Percentiles rank a stretch among this genome's conserved stretches.
Evolutionary conservation across 805 yeast genomes (phyloP).

Genomic region (Pichia exigua): DNA sequence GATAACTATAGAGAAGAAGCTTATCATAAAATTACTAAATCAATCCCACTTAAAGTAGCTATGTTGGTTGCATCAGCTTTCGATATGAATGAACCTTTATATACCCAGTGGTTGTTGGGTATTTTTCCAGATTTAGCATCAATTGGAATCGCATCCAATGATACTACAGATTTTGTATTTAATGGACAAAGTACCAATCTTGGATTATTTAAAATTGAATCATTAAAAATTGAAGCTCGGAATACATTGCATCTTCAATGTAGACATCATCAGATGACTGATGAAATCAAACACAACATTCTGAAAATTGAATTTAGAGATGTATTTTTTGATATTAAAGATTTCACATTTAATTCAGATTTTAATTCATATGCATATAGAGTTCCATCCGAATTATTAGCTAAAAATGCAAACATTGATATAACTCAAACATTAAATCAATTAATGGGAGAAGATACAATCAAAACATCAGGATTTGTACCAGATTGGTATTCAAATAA

Average conservation of each 20-base stretch:
- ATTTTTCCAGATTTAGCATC: neutral
- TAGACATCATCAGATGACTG: neutral
- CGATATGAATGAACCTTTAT: neutral
- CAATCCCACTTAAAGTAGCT: neutral
- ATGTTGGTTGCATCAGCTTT: neutral
- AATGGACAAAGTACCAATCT: too few species aligned
- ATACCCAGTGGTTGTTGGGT: neutral
- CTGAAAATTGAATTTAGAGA: neutral
- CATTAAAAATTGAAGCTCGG: neutral
- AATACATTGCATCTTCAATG: neutral
- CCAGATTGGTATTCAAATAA: constrained; percentile 1
- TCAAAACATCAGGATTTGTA: constrained; percentile 1
- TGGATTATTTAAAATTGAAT: neutral
- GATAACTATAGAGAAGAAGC: neutral
- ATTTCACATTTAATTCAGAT: neutral
- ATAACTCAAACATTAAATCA: neutral
- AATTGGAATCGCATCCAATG: neutral
- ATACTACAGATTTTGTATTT: neutral
- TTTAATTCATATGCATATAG: neutral
- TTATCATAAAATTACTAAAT: neutral
- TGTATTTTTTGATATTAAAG: constrained; percentile 4
- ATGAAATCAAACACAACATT: neutral
- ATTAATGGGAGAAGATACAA: neutral
- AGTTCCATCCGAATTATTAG: neutral
- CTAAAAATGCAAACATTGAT: neutral